Evolutionary conservation across 345 rosid genomes (phyloP).

Genomic region (Pelargonium nanum): DNA sequence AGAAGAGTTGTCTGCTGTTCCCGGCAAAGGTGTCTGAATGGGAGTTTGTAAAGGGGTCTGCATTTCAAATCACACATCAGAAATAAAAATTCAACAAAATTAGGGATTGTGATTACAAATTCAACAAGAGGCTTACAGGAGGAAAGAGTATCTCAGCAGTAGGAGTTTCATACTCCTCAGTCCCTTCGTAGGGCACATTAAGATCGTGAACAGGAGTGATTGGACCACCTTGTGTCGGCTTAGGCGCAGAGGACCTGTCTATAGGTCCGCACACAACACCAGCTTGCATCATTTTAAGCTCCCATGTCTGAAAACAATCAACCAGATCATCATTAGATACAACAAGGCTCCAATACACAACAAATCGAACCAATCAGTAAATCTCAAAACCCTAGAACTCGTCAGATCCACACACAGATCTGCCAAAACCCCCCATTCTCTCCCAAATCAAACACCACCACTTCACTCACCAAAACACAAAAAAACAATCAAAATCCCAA

Average conservation of each 20-base stretch:
- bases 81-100: conserved; percentile 3
- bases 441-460: too few relatives aligned
- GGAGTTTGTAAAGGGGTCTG: conserved; percentile 92
- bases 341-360: conserved; percentile 7
- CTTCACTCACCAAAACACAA: not conserved
- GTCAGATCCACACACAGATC: not conserved
- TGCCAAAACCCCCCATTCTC: not conserved
- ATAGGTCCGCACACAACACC: conserved; percentile 55
- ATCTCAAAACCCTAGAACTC: not conserved
- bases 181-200: conserved; percentile 88
- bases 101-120: not conserved
- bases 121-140: conserved; percentile 39
- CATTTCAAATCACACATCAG: conserved; percentile 13
- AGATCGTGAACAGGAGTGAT: conserved; percentile 78
- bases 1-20: conserved; percentile 61
- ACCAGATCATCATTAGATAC: conserved; percentile 7
- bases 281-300: conserved; percentile 91
- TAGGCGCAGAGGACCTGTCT: conserved; percentile 55
- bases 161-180: conserved; percentile 96
- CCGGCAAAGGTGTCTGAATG: conserved; percentile 65
- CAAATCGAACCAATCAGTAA: not conserved
- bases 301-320: conserved; percentile 59
- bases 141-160: conserved; percentile 94
- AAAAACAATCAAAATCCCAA: not conserved
- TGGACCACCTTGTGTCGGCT: conserved; percentile 48